Conservation (phyloP, 352 stramenopile species). For the Pythium myriotylum region DNA sequence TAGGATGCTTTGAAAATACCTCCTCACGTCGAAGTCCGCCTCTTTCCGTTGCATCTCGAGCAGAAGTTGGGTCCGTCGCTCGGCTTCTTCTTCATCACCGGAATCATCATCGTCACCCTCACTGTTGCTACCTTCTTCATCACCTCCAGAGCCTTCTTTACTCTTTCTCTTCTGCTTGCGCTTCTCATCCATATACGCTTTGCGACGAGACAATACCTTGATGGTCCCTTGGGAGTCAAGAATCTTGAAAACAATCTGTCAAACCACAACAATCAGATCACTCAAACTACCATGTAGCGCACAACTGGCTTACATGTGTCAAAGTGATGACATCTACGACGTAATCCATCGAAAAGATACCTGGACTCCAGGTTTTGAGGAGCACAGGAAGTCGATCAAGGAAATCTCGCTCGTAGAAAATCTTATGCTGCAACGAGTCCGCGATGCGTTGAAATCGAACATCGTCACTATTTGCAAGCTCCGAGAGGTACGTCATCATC, state of each 20-base stretch:
- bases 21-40: slow-evolving; percentile 81
- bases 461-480: slow-evolving; percentile 73
- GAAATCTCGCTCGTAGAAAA: slow-evolving; percentile 89
- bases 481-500: slow-evolving; percentile 87
- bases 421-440: slow-evolving; percentile 87
- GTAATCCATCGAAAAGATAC: slow-evolving; percentile 65
- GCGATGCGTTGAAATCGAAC: slow-evolving; percentile 79
- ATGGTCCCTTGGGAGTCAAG: slow-evolving; percentile 82
- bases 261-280: slow-evolving; percentile 2
- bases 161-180: slow-evolving; percentile 49
- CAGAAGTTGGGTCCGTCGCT: slow-evolving; percentile 65
- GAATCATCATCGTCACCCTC: slow-evolving; percentile 50
- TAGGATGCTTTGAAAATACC: slow-evolving; percentile 82
- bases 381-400: slow-evolving; percentile 81
- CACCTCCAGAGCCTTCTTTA: slow-evolving; percentile 30
- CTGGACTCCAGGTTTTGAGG: slow-evolving; percentile 77
- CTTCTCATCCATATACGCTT: slow-evolving; percentile 59
- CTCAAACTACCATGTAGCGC: neutral
- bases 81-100: slow-evolving; percentile 76
- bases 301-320: slow-evolving; percentile 65
- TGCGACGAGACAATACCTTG: slow-evolving; percentile 80
- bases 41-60: slow-evolving; percentile 89
- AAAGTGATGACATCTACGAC: slow-evolving; percentile 83
- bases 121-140: slow-evolving; percentile 33
- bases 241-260: slow-evolving; percentile 85